Evolutionary conservation across 441 rosid species (phyloP).

Genomic region (Jatropha multifida): DNA sequence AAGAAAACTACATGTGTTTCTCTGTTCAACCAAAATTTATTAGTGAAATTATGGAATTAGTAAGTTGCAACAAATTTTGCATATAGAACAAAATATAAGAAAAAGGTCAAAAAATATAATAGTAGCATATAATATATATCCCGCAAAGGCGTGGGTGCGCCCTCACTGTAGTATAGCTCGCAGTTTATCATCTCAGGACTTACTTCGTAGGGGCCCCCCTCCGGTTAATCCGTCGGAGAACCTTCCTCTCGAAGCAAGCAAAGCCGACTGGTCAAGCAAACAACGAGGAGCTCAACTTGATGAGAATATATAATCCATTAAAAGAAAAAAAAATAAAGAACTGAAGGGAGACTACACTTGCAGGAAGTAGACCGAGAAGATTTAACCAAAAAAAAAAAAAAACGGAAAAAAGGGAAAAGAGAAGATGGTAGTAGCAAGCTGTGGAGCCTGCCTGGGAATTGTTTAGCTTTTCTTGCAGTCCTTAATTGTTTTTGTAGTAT

Average conservation of each 20-base stretch:
- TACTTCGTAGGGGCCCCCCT: neutral
- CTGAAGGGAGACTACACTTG: neutral
- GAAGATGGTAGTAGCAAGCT: neutral
- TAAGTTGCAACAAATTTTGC: too few species aligned
- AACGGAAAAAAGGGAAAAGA: neutral
- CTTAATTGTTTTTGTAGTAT: neutral
- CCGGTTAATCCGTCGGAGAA: neutral
- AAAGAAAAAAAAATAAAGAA: neutral
- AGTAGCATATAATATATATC: too few species aligned
- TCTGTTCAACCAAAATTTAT: too few species aligned
- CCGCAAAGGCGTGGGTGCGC: neutral
- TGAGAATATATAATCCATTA: neutral
- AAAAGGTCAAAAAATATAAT: too few species aligned
- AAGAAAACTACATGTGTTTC: too few species aligned
- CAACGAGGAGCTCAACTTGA: neutral
- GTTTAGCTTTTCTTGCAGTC: neutral
- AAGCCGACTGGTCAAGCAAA: neutral
- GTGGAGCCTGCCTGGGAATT: constrained; percentile 9
- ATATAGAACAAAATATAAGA: too few species aligned
- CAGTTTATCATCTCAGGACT: neutral
- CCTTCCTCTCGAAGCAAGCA: constrained; percentile 16
- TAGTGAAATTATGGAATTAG: too few species aligned
- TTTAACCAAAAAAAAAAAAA: neutral
- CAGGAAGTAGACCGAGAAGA: too few species aligned
- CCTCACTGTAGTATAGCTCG: neutral